Evolutionary conservation across 1,284 basidiomycete genomes (phyloP).

Genomic region (Sporisorium reilianum): DNA sequence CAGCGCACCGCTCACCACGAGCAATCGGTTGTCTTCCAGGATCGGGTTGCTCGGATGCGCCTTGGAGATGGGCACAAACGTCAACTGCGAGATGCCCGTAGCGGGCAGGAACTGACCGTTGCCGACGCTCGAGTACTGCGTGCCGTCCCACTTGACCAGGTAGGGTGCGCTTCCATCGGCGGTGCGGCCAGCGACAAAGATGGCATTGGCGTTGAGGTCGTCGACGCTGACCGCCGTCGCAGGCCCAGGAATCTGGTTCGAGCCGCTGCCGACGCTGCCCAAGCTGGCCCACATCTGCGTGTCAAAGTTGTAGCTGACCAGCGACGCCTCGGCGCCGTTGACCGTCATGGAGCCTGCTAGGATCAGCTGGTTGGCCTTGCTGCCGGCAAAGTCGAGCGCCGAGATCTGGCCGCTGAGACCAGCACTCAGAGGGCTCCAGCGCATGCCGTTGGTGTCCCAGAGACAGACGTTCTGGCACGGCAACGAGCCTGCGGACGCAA

Average conservation of each 20-base stretch:
- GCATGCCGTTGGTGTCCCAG: slow-evolving; percentile 77
- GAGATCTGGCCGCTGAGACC: slow-evolving; percentile 86
- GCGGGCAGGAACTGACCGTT: slow-evolving; percentile 70
- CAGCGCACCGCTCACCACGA: slow-evolving; percentile 87
- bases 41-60: slow-evolving; percentile 78
- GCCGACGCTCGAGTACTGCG: slow-evolving; percentile 35
- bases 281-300: slow-evolving; percentile 75
- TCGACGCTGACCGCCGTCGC: slow-evolving; percentile 90
- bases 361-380: slow-evolving; percentile 60
- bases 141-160: slow-evolving; percentile 61
- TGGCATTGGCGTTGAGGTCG: slow-evolving; percentile 80
- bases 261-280: slow-evolving; percentile 77
- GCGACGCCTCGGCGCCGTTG: slow-evolving; percentile 76
- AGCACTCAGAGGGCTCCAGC: slow-evolving; percentile 84
- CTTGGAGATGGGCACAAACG: slow-evolving; percentile 84
- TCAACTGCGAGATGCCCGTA: slow-evolving; percentile 83
- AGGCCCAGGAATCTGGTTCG: slow-evolving; percentile 81
- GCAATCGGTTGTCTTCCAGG: slow-evolving; percentile 86
- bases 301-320: slow-evolving; percentile 78
- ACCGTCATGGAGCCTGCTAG: slow-evolving; percentile 79
- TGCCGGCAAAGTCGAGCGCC: slow-evolving; percentile 78
- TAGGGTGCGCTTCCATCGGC: slow-evolving; percentile 51
- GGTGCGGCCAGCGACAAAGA: slow-evolving; percentile 85
- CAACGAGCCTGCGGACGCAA: slow-evolving; percentile 81
- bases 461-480: slow-evolving; percentile 84